Evolutionary conservation across 2,329 filamentous ascomycete species (phyloP), one percentile per base, ranked within the genome.

Genomic region (Aspergillus hortae): DNA sequence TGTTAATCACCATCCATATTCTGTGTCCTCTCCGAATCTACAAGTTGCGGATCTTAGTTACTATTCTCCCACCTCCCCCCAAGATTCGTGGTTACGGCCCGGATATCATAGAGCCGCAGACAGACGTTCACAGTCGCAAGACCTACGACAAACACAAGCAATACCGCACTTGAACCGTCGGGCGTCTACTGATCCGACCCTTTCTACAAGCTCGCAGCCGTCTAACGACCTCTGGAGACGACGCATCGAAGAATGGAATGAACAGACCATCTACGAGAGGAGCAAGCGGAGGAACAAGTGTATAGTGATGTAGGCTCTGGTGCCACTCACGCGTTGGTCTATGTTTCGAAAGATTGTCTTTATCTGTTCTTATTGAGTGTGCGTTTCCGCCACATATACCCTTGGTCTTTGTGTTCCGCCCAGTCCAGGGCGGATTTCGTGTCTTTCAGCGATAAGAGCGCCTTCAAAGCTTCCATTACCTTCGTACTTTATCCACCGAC

Each of bases 241-340:
- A 12, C 66, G 69, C 19, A 72, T 73, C 49, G 66, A 70, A 42
- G 67, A 72, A 48, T 72, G 71, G 70, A 72, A 70, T 44, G 63
- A 69, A 53, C 61, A 64, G 42, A 72, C 68, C 10, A 69, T 72
- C 33, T 61, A 65, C 23, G 70, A 73, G 53, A 57, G 66, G 47
- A 64, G 58, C 48, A 68, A 62, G 49, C 69, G 64, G 46, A 62
- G 69, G 48, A 62, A 53, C 43, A 72, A 67, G 53, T 74, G 72
- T 56, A 58, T 62, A 35, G 57, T 74, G 47, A 74, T 74, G 71
- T 74, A 64, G 56, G 35, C 30, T 46, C 11, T 32, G 1, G 30
- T 35, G 32, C 47, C 9, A 30, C 7, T 30, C 6, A 30, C 10
- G 27, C 7, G 7, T 30, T 30, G 27, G 27, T 9, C 27, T 30